Evolutionary conservation across 2,329 filamentous ascomycete species (phyloP), one percentile per base, ranked within the genome.

Genomic region (Trichophaea hybrida): DNA sequence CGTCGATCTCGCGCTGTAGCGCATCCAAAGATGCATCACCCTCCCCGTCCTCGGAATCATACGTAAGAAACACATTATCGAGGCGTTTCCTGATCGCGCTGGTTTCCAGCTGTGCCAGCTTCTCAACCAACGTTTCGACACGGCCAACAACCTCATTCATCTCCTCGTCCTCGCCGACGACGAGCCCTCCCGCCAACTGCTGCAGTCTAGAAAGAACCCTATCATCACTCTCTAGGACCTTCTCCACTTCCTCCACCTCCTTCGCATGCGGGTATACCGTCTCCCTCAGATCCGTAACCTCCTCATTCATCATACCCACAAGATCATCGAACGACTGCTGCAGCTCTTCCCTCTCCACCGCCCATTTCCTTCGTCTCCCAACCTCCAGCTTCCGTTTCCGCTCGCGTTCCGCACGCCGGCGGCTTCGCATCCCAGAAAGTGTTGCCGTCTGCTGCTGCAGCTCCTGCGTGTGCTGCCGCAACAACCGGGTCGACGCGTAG

Each of bases 181-280:
- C 57, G 46, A 65, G 32, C 7, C 44, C 59, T 15, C 55, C 63
- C 5, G 63, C 63, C n/a, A 65, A 43, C 35, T 55, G 48, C 17
- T 57, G 57, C 33, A 65, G 53, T 24, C 63, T 50, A 10, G 56
- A 59, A 15, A 65, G 40, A 2, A 64, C 59, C 40, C 63, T 64
- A 55, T 65, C 63, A 59, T 65, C 63, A 5, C 63, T 61, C 35
- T 60, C 59, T 37, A 65, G 44, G 57, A 62, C 62, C 40, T 58
- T 61, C 5, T 13, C 54, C 31, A 60, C 55, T 15, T 60, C 55
- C 34, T 62, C 63, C 2, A 56, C 24, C 31, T 64, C 61, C 33
- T 60, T 44, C 2, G 49, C 51, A 5, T 53, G 58, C 24, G 54
- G 33, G 24, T 48, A 59, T 33, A 57, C 52, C 17, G 54, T 58